phyloP scores from a whole-genome alignment of 1,284 basidiomycete species.

The Malassezia furfur region DNA sequence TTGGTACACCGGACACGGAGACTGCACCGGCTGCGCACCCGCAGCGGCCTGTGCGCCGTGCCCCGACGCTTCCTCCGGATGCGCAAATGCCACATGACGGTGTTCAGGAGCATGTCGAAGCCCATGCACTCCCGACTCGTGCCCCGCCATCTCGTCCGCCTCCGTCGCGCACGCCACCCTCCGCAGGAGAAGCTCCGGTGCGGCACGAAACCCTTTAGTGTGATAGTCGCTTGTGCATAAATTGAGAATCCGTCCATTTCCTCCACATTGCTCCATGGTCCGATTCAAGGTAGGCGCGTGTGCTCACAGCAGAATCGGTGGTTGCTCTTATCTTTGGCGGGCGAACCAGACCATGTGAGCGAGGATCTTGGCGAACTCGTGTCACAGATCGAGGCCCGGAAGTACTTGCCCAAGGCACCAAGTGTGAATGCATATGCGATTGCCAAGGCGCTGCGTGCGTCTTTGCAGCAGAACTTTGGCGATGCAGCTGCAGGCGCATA shows the following conservation, averaged over 20 bases:
- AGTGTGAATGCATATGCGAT: constrained; percentile 5
- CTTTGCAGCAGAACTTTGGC: constrained; percentile 15
- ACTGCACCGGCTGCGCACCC: background rate
- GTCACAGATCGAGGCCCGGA: background rate
- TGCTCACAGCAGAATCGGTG: constrained; percentile 14
- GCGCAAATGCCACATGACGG: background rate
- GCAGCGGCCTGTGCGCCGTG: background rate
- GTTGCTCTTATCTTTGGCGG: constrained; percentile 4
- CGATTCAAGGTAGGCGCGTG: constrained; percentile 9
- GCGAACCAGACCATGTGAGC: background rate
- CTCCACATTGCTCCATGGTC: constrained; percentile 7
- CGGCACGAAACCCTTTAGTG: too few relatives aligned
- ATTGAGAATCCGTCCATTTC: background rate
- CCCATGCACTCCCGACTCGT: background rate
- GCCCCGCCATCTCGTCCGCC: background rate
- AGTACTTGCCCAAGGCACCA: background rate
- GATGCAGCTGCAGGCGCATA: constrained; percentile 9
- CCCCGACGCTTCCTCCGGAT: background rate
- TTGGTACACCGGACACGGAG: background rate
- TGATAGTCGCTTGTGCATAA: too few relatives aligned
- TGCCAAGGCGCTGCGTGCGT: constrained; percentile 13
- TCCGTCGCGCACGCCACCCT: constrained; percentile 1
- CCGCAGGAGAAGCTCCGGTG: background rate
- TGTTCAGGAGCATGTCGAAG: too few relatives aligned
- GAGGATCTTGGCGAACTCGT: background rate